These are phyloP conservation scores for Astragalus membranaceus DNA, from an alignment of 306 rosid genomes.

Conservation along the genomic window DNA sequence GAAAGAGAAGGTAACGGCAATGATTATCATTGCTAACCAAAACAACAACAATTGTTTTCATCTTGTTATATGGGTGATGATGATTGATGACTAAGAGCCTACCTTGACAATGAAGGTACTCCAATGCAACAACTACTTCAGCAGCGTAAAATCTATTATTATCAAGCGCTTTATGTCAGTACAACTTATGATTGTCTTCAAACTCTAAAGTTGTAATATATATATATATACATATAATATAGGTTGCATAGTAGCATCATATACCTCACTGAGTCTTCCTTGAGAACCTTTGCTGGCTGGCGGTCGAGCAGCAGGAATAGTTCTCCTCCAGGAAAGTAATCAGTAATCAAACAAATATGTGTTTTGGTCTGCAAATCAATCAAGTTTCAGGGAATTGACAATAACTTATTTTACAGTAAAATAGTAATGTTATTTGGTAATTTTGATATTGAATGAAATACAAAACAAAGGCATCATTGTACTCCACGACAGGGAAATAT, in stretches of 20 bases:
- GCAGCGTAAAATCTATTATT: slow-evolving; percentile 71
- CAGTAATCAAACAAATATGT: slow-evolving; percentile 84
- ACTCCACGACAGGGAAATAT: too few relatives aligned
- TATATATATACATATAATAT: neutral
- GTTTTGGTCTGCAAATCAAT: slow-evolving; percentile 27
- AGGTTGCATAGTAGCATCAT: neutral
- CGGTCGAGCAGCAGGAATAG: slow-evolving; percentile 82
- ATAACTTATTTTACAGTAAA: neutral
- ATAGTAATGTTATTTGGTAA: neutral
- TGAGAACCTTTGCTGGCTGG: slow-evolving; percentile 80
- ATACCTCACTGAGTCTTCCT: slow-evolving; percentile 90
- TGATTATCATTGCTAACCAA: neutral
- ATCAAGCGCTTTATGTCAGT: slow-evolving; percentile 11
- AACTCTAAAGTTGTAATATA: neutral
- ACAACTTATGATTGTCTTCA: too few relatives aligned
- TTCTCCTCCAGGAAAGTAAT: slow-evolving; percentile 93
- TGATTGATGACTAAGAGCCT: slow-evolving; percentile 1
- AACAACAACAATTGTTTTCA: neutral
- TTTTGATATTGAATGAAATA: neutral
- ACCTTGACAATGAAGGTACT: slow-evolving; percentile 98
- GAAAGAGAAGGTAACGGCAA: neutral
- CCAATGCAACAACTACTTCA: slow-evolving; percentile 85
- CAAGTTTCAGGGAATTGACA: neutral
- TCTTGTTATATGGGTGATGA: neutral
- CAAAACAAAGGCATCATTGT: too few relatives aligned